A percentile compares a stretch with the other conserved stretches of the same genome.
Evolutionary conservation across 2,329 filamentous ascomycete genomes (phyloP).

Genomic region (Geosmithia flava): DNA sequence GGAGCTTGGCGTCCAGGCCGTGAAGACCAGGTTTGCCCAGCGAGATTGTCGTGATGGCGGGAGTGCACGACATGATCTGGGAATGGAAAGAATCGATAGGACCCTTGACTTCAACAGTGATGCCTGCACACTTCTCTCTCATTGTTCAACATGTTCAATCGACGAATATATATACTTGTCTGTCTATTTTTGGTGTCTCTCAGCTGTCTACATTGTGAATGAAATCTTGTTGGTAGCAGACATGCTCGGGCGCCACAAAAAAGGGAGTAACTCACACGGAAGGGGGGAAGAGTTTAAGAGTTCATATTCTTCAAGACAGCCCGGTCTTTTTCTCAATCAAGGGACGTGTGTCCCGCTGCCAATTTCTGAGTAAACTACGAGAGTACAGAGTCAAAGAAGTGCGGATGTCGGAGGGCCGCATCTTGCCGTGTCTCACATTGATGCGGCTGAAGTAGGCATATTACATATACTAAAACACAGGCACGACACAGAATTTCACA

Average conservation of each 20-base stretch:
- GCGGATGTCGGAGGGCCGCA: neutral
- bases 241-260: neutral
- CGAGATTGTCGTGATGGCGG: neutral
- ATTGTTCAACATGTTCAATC: neutral
- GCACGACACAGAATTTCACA: neutral
- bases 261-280: neutral
- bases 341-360: too few species aligned
- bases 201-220: too few species aligned
- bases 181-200: neutral
- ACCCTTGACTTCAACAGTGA: too few species aligned
- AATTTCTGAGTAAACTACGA: too few species aligned
- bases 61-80: neutral
- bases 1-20: conserved; percentile 39
- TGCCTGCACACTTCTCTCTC: too few species aligned
- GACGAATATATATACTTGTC: neutral
- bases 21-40: neutral
- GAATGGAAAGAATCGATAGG: neutral
- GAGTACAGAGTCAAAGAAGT: too few species aligned
- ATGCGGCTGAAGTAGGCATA: neutral
- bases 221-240: neutral
- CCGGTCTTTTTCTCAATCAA: too few species aligned
- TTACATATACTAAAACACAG: neutral
- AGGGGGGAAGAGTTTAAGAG: neutral
- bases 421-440: neutral
- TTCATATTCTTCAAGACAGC: neutral